Evolutionary conservation across 164 flowering plant genomes (phyloP), one percentile per base, ranked within the genome.

Genomic region (Euptelea pleiosperma): DNA sequence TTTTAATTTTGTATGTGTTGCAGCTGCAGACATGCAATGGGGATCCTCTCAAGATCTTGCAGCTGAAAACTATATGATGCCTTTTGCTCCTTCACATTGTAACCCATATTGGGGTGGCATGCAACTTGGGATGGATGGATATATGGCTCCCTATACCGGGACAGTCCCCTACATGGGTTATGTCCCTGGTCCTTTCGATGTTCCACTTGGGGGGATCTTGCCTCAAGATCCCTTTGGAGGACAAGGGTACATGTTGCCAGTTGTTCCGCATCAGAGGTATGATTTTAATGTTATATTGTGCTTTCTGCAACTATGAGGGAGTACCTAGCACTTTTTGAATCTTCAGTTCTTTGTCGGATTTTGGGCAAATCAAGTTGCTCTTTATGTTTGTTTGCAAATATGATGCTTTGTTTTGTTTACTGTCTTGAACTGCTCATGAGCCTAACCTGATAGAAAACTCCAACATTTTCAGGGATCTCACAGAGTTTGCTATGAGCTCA

Each of bases 151-250:
- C 50, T 82, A 65, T 80, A 67, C 64, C 60, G 80, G 71, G 57
- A 65, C 73, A 15, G 78, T 87, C 83, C 89, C 93, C 4, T 84
- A 76, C 52, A 74, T 78, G 82, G 81, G 83, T 49, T 85, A 82
- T 58, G 74, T 74, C 11, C 64, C 81, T 35, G 83, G 79, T 2
- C 89, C 89, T 9, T 63, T 83, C 19, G 89, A 79, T 57, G 69
- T 84, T 76, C 77, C 86, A 12, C 75, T 79, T 67, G 79, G 73
- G 6, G 80, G 82, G 43, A 63, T 77, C 30, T 24, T 83, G 33
- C 94, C 90, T 47, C 95, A 72, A 51, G 92, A 82, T 39, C 92
- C 86, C 22, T 89, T 82, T 71, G 86, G 63, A 34, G 80, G 79
- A 24, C 86, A 67, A 35, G 75, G 76, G 22, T 75, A 55, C 61